phyloP scores from a whole-genome alignment of 2,329 filamentous ascomycete species.

The Fusarium concolor region DNA sequence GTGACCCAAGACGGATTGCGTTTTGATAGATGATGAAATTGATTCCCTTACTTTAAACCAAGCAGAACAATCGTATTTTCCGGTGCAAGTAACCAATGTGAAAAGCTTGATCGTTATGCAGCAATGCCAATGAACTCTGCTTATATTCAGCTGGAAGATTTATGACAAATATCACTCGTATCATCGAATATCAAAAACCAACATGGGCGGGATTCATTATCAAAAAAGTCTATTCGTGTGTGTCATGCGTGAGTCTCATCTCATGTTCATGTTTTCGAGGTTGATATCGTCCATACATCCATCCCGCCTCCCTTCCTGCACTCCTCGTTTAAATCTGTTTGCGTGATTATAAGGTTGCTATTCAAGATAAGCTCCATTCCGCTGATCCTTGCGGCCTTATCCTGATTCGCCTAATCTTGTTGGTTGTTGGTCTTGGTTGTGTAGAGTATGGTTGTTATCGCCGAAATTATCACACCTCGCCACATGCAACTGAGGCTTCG shows the following conservation, averaged over 20 bases:
- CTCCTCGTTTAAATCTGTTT: background rate
- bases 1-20: slow-evolving; percentile 37
- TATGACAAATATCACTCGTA: background rate
- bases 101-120: no score
- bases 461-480: background rate
- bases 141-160: no score
- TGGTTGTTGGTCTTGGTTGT: background rate
- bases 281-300: slow-evolving; percentile 39
- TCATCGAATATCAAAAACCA: background rate
- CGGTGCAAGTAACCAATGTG: background rate
- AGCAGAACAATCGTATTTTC: background rate
- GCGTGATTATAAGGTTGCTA: slow-evolving; percentile 14
- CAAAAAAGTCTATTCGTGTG: slow-evolving; percentile 34
- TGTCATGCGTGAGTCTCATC: slow-evolving; percentile 27
- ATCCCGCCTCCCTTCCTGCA: slow-evolving; percentile 18
- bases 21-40: slow-evolving; percentile 51
- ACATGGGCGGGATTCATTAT: background rate
- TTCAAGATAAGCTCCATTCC: slow-evolving; percentile 6
- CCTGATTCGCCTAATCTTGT: background rate
- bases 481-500: background rate
- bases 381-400: background rate
- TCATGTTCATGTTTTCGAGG: slow-evolving; percentile 36
- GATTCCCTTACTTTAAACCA: slow-evolving; percentile 43
- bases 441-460: background rate
- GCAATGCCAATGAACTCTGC: no score